These are phyloP conservation scores for Russula dissimulans DNA, from an alignment of 768 basidiomycete species.

Conservation along the genomic window DNA sequence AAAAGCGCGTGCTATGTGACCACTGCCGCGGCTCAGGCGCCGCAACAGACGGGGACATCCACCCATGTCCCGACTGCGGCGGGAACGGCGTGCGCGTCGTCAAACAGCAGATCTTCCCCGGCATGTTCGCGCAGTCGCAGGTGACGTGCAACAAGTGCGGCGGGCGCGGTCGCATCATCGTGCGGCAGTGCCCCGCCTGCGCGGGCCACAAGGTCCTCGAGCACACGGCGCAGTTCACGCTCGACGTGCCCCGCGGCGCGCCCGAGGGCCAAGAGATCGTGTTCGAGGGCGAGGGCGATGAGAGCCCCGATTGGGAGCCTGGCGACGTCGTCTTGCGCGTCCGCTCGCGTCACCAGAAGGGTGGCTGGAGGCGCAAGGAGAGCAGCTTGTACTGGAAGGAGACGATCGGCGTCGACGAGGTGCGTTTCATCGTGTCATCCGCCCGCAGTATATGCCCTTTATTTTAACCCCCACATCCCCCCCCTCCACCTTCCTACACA, in stretches of 20 bases:
- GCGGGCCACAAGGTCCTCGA: conserved; percentile 73
- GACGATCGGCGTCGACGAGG: conserved; percentile 87
- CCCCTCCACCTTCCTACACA: no score
- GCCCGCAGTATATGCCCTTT: no score
- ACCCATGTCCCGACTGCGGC: conserved; percentile 74
- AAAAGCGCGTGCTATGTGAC: conserved; percentile 88
- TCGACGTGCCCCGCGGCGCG: conserved; percentile 81
- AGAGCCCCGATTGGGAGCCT: conserved; percentile 91
- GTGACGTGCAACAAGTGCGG: conserved; percentile 74
- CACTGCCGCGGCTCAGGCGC: conserved; percentile 96
- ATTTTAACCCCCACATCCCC: no score
- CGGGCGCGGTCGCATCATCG: conserved; percentile 76
- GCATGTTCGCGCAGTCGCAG: conserved; percentile 90
- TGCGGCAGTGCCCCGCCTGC: conserved; percentile 74
- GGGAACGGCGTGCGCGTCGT: conserved; percentile 80
- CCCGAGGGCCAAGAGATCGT: conserved; percentile 90
- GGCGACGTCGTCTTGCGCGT: conserved; percentile 89
- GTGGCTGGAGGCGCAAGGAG: conserved; percentile 85
- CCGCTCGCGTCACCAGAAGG: conserved; percentile 64
- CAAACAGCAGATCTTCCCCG: conserved; percentile 93
- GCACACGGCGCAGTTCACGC: conserved; percentile 69
- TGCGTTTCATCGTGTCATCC: conserved; percentile 23
- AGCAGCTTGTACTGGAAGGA: conserved; percentile 87
- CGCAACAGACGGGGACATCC: conserved; percentile 79
- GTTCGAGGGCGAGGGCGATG: conserved; percentile 95